Base-by-base conservation (phyloP, 257 asterid genomes). In the Lantana camara region DNA sequence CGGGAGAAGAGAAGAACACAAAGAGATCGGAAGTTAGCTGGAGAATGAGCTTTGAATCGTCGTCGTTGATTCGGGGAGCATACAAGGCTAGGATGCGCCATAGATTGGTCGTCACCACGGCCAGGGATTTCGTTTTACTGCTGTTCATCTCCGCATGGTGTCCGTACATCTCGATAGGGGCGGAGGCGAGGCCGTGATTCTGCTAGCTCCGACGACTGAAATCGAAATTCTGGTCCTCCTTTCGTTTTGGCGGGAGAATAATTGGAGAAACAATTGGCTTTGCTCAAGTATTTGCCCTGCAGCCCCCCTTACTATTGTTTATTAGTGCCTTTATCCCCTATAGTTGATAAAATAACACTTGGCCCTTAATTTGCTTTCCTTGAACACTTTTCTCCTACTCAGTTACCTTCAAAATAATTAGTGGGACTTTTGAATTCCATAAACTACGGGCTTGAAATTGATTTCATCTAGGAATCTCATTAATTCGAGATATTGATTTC, bases 11-110 rank as follows among this genome's bases (percentile, higher is more conserved):
- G 82, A 93, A 87, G 79, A 89, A 85, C 45, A 52, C 64, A 55
- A 76, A 65, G 49, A 93, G 91, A 7, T 81, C 79, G 60, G 96
- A 82, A 17, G 91, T 70, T 70, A 93, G 91, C n/a, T 57, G 71
- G 66, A 73, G 42, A 65, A 62, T 71, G 49, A 70, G 67, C 63
- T 79, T 83, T 34, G 84, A 73, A n/a, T 82, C 94, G 21, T 79
- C 87, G 56, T 49, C 47, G 15, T 72, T 79, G 66, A 61, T 73
- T 53, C 75, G 75, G 64, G 90, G 92, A 42, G 82, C 81, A 76
- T 90, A 90, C 10, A 78, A 12, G 62, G 79, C 71, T 50, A 90
- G 73, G 54, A 77, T 66, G 60, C 81, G 76, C 60, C 72, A 65
- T 30, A 87, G 23, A 54, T 81, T 84, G 30, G 68, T 40, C 7